These are phyloP conservation scores for Aspergillus mulundensis DNA, from an alignment of 495 filamentous ascomycete genomes.

Conservation along the genomic window DNA sequence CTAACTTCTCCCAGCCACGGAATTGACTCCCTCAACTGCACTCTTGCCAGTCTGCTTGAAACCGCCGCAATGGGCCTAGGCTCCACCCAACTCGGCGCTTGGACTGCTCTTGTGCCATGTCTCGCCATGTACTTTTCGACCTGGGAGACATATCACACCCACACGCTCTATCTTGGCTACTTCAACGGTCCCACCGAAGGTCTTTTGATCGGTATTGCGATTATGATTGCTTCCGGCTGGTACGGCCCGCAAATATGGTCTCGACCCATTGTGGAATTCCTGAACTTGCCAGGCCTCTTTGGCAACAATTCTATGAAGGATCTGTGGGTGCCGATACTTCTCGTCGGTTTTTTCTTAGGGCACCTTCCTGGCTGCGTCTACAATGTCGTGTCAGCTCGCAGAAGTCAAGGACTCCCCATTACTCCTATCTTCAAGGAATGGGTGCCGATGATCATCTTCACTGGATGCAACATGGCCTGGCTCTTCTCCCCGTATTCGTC, in stretches of 20 bases:
- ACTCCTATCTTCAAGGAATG: conserved; percentile 88
- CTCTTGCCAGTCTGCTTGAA: conserved; percentile 81
- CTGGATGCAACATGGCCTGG: conserved; percentile 70
- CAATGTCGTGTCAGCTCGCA: conserved; percentile 77
- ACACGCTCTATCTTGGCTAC: conserved; percentile 93
- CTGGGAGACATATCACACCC: conserved; percentile 98
- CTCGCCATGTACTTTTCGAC: conserved; percentile 99
- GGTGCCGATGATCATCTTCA: conserved; percentile 85
- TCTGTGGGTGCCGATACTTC: conserved; percentile 78
- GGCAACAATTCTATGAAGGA: conserved; percentile 70
- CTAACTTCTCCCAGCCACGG: conserved; percentile 64
- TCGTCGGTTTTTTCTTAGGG: conserved; percentile 65
- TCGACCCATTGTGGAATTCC: conserved; percentile 59
- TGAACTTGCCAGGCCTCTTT: conserved; percentile 58
- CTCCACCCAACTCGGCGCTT: conserved; percentile 73
- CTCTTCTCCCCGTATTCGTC: conserved; percentile 81
- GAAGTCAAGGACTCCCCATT: conserved; percentile 66
- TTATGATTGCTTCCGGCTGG: conserved; percentile 82
- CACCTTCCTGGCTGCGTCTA: conserved; percentile 78
- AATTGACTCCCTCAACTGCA: conserved; percentile 97
- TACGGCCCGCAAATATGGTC: conserved; percentile 90
- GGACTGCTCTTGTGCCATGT: conserved; percentile 86
- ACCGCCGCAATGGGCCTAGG: conserved; percentile 90
- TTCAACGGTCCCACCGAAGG: conserved; percentile 98
- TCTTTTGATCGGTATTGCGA: conserved; percentile 75